Conservation (phyloP, 768 basidiomycete genomes). For the Erythrobasidium yunnanense region DNA sequence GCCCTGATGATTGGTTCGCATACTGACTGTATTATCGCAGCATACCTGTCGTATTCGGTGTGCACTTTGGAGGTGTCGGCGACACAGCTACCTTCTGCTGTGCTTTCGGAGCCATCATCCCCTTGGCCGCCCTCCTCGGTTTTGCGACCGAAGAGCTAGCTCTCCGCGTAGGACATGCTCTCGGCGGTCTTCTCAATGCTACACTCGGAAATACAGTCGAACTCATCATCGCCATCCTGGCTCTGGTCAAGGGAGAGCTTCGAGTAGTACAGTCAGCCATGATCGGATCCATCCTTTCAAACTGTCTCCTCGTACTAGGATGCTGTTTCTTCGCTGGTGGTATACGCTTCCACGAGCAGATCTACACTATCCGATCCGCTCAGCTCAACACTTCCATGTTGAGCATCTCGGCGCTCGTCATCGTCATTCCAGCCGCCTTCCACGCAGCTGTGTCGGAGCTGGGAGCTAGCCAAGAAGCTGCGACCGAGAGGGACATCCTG, state of each 20-base stretch:
- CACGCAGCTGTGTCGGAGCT: conserved; percentile 49
- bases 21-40: not conserved
- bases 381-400: conserved; percentile 38
- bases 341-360: conserved; percentile 36
- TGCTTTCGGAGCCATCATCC: conserved; percentile 70
- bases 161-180: conserved; percentile 54
- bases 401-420: conserved; percentile 31
- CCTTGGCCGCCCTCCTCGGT: conserved; percentile 67
- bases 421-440: conserved; percentile 52
- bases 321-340: conserved; percentile 44
- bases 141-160: conserved; percentile 81
- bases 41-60: conserved; percentile 8
- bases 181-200: conserved; percentile 57
- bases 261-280: conserved; percentile 69
- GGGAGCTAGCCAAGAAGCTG: conserved; percentile 26
- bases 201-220: conserved; percentile 44
- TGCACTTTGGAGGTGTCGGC: conserved; percentile 4
- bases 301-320: conserved; percentile 69
- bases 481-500: conserved; percentile 33
- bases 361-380: conserved; percentile 32
- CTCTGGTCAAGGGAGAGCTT: conserved; percentile 62
- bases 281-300: conserved; percentile 70
- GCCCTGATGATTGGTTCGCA: not conserved
- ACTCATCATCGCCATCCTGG: conserved; percentile 51
- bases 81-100: conserved; percentile 44